These are phyloP conservation scores for Juglanconis oblonga DNA, from an alignment of 2,329 filamentous ascomycete species.

Conservation along the genomic window DNA sequence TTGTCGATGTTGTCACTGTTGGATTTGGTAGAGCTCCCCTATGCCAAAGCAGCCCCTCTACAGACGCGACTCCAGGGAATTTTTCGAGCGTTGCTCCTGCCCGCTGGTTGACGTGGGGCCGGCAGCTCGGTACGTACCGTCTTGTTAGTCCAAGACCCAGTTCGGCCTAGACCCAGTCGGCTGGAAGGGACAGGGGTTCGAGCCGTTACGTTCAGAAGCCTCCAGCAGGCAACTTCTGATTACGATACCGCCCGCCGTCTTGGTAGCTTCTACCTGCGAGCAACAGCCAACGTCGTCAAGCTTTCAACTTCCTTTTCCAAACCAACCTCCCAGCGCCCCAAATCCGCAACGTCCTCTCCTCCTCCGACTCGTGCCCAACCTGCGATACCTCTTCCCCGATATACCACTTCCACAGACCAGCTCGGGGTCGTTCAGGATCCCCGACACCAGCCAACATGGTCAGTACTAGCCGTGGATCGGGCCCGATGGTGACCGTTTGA, in stretches of 20 bases:
- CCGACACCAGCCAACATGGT: slow-evolving; percentile 38
- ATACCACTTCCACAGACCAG: not conserved
- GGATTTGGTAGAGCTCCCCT: slow-evolving; percentile 1
- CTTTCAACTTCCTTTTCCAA: not conserved
- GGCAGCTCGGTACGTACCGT: not conserved
- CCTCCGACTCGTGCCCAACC: slow-evolving; percentile 23
- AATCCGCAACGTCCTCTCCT: not conserved
- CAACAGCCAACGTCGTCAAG: not conserved
- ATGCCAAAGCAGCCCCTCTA: slow-evolving; percentile 3
- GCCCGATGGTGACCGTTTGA: slow-evolving; percentile 20
- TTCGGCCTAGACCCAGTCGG: slow-evolving; percentile 9
- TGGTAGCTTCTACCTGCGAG: slow-evolving; percentile 1
- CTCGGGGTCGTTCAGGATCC: slow-evolving; percentile 6
- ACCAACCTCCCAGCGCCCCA: slow-evolving; percentile 6
- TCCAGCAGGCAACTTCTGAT: slow-evolving; percentile 17
- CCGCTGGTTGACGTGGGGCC: slow-evolving; percentile 3
- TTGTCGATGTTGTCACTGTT: slow-evolving; percentile 6
- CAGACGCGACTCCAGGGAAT: slow-evolving; percentile 5
- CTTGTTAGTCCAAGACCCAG: not conserved
- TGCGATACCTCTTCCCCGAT: slow-evolving; percentile 28
- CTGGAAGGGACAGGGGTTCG: not conserved
- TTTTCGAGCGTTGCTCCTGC: slow-evolving; percentile 6
- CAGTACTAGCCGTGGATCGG: slow-evolving; percentile 21
- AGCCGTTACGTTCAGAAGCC: not conserved
- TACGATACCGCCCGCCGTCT: slow-evolving; percentile 15